phyloP scores from a whole-genome alignment of 345 rosid genomes.

The Streptanthus diversifolius region DNA sequence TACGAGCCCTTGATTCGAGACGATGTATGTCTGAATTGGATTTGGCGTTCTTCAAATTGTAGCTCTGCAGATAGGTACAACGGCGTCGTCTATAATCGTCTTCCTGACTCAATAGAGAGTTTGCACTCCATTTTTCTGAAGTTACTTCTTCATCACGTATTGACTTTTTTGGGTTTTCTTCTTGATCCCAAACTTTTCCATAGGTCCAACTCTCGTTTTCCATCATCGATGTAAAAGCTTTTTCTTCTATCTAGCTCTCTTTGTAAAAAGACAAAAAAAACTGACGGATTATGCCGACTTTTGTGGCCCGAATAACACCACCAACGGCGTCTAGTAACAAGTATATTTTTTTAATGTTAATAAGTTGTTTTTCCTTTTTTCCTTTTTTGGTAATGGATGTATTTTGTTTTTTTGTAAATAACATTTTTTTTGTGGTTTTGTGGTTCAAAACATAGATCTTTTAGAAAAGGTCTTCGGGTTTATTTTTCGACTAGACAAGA shows the following conservation, averaged over 20 bases:
- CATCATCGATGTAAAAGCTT: background rate
- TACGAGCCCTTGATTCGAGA: background rate
- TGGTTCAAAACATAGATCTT: no score
- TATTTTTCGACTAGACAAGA: no score
- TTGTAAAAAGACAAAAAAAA: no score
- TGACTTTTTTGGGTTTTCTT: constrained; percentile 13
- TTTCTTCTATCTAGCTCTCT: background rate
- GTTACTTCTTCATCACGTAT: background rate
- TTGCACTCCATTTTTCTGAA: background rate
- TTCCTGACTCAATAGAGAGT: background rate
- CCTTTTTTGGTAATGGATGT: background rate
- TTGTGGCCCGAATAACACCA: no score
- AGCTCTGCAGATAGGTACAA: constrained; percentile 2
- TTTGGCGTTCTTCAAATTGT: constrained; percentile 1
- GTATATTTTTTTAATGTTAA: no score
- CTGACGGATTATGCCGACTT: no score
- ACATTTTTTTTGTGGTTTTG: no score
- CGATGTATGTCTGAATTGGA: background rate
- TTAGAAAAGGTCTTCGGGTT: no score
- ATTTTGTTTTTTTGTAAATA: background rate
- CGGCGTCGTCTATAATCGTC: constrained; percentile 8
- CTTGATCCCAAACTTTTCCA: constrained; percentile 15
- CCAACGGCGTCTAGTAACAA: no score
- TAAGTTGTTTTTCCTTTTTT: background rate
- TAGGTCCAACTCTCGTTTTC: constrained; percentile 13